Evolutionary conservation across 768 basidiomycete species (phyloP).

Genomic region (Agaricus blazei): DNA sequence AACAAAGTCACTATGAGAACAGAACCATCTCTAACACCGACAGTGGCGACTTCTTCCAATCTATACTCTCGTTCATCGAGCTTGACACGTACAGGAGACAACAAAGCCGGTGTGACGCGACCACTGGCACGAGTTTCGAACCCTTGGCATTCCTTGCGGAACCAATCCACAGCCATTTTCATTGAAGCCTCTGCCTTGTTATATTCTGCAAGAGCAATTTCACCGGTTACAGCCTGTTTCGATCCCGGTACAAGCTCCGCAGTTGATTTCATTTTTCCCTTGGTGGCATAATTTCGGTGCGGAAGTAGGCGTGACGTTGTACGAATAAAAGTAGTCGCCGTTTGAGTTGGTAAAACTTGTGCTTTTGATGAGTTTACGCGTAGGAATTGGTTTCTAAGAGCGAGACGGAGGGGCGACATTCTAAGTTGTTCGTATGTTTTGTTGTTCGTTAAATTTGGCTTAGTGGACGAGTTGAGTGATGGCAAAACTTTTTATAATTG

Average conservation of each 20-base stretch:
- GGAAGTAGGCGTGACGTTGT: not conserved
- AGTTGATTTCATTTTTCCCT: conserved; percentile 45
- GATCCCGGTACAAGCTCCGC: conserved; percentile 64
- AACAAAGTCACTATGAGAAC: conserved; percentile 71
- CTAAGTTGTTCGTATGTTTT: not conserved
- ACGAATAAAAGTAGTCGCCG: not conserved
- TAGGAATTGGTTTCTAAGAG: not conserved
- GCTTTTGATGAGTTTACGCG: not conserved
- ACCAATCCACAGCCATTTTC: conserved; percentile 63
- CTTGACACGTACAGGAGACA: conserved; percentile 63
- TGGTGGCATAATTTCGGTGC: conserved; percentile 23
- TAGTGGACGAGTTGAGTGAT: too few species aligned
- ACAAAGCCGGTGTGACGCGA: conserved; percentile 67
- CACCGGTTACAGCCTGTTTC: conserved; percentile 51
- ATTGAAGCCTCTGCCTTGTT: conserved; percentile 60
- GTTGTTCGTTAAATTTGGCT: too few species aligned
- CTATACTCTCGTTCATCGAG: conserved; percentile 31
- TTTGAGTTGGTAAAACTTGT: not conserved
- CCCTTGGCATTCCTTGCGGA: conserved; percentile 69
- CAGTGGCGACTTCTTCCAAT: conserved; percentile 72
- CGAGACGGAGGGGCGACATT: conserved; percentile 7
- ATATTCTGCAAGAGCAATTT: conserved; percentile 54
- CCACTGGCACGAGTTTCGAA: conserved; percentile 71
- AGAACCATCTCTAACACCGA: conserved; percentile 77
- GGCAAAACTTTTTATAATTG: too few species aligned